phyloP scores from a whole-genome alignment of 2,329 filamentous ascomycete species.

The Xylaria digitata region DNA sequence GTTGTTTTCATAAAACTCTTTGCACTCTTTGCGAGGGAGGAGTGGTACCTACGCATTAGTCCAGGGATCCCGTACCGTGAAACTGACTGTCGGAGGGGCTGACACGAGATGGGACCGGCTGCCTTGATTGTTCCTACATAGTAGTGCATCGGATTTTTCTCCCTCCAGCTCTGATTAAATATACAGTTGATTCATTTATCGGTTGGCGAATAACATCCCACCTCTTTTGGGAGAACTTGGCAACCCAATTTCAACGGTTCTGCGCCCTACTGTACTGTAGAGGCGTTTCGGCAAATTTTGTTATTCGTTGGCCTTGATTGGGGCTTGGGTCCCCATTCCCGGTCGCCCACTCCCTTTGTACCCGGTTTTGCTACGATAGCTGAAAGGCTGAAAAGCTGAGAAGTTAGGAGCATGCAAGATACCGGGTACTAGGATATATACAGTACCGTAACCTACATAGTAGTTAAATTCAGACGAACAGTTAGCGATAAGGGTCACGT shows the following conservation, averaged over 20 bases:
- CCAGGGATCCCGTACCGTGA: too few species aligned
- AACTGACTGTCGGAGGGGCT: neutral
- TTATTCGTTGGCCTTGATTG: neutral
- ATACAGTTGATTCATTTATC: neutral
- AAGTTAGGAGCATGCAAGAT: constrained; percentile 6
- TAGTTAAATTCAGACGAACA: neutral
- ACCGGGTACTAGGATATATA: neutral
- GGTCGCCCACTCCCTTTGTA: neutral
- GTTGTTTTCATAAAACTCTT: too few species aligned
- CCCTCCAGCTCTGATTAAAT: neutral
- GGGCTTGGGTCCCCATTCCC: neutral
- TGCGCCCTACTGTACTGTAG: too few species aligned
- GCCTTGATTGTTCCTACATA: neutral
- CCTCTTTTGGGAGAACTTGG: neutral
- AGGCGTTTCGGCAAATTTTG: too few species aligned
- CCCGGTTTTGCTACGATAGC: neutral
- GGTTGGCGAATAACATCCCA: constrained; percentile 2
- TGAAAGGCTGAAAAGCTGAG: constrained; percentile 12
- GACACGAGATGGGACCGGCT: neutral
- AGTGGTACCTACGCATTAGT: too few species aligned
- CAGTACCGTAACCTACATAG: neutral
- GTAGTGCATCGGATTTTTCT: neutral
- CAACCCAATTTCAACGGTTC: constrained; percentile 1
- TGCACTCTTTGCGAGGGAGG: too few species aligned
- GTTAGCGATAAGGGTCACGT: constrained; percentile 10